phyloP scores from a whole-genome alignment of 306 rosid genomes.

The Mucuna pruriens region DNA sequence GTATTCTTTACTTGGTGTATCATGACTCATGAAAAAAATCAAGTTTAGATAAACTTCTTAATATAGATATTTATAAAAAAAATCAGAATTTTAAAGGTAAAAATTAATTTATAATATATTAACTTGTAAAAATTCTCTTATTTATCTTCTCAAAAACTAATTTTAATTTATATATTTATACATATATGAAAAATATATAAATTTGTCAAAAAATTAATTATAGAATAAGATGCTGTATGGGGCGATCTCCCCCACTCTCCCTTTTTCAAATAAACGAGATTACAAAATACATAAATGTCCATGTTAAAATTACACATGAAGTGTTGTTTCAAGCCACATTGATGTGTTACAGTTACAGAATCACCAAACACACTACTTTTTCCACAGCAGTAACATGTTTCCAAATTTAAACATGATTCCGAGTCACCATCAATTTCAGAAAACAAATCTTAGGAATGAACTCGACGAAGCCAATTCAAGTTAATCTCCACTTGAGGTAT shows the following conservation, averaged over 20 bases:
- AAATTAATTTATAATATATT: too few species aligned
- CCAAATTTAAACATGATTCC: background rate
- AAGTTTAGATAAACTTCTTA: too few species aligned
- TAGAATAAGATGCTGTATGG: background rate
- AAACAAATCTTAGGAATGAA: conserved; percentile 18
- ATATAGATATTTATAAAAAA: too few species aligned
- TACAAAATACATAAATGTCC: background rate
- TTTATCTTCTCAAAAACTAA: too few species aligned
- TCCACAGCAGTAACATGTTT: background rate
- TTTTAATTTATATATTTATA: too few species aligned
- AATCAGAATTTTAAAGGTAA: too few species aligned
- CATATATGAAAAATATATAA: too few species aligned
- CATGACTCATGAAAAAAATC: too few species aligned
- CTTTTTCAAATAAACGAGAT: background rate
- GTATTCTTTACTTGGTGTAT: background rate
- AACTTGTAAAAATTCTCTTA: too few species aligned
- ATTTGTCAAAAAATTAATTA: background rate
- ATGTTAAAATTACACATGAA: background rate
- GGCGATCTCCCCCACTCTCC: background rate
- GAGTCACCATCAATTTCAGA: background rate
- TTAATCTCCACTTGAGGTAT: conserved; percentile 27
- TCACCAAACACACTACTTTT: background rate
- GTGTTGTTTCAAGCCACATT: background rate
- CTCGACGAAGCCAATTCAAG: conserved; percentile 47
- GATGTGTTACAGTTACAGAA: background rate